Evolutionary conservation across 208 protist genomes (phyloP).

Genomic region (Borovskyia barvae): DNA sequence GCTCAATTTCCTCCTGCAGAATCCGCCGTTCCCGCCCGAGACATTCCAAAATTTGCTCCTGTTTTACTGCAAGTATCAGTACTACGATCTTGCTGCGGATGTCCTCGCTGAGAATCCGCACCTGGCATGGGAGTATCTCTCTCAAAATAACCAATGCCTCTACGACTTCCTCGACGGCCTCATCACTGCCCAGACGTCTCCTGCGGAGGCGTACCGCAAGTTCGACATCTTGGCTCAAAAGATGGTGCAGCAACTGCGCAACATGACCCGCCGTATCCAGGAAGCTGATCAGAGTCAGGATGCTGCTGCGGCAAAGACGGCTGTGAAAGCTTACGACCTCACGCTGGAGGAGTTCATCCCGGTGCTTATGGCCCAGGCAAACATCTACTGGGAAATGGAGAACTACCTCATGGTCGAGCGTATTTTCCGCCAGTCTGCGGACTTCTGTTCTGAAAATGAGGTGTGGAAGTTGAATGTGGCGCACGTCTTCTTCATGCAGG

Average conservation of each 20-base stretch:
- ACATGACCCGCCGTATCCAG: slow-evolving; percentile 94
- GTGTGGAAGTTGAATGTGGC: slow-evolving; percentile 98
- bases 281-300: slow-evolving; percentile 91
- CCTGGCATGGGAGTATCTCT: slow-evolving; percentile 94
- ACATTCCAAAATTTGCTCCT: slow-evolving; percentile 97
- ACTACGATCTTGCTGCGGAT: slow-evolving; percentile 96
- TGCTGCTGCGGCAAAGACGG: slow-evolving; percentile 73
- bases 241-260: slow-evolving; percentile 94
- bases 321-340: slow-evolving; percentile 91
- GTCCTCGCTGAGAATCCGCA: slow-evolving; percentile 95
- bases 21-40: slow-evolving; percentile 95
- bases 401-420: slow-evolving; percentile 96
- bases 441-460: slow-evolving; percentile 96
- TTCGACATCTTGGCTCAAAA: slow-evolving; percentile 95
- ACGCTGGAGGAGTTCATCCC: slow-evolving; percentile 96
- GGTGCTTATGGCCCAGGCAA: slow-evolving; percentile 96
- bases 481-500: slow-evolving; percentile 97
- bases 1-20: slow-evolving; percentile 95
- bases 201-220: slow-evolving; percentile 95
- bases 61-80: slow-evolving; percentile 96
- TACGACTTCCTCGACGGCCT: slow-evolving; percentile 96
- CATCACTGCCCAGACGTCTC: slow-evolving; percentile 94
- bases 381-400: slow-evolving; percentile 98
- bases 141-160: slow-evolving; percentile 88
- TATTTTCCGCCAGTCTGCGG: slow-evolving; percentile 93